phyloP scores from a whole-genome alignment of 2,329 filamentous ascomycete genomes.

The Diplodia intermedia region DNA sequence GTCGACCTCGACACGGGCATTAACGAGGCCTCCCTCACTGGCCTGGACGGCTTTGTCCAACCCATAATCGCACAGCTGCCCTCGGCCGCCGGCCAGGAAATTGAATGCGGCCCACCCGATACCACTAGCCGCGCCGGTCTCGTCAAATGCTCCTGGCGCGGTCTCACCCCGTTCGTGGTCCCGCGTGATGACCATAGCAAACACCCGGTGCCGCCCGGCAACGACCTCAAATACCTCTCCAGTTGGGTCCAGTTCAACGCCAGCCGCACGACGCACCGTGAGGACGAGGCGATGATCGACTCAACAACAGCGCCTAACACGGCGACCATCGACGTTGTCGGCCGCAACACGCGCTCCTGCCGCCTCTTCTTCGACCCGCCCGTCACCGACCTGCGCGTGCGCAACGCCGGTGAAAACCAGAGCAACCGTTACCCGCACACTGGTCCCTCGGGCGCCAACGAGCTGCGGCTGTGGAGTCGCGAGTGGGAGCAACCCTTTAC shows the following conservation, averaged over 20 bases:
- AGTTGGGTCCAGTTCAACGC: slow-evolving; percentile 72
- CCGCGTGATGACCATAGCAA: slow-evolving; percentile 38
- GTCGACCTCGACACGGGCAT: slow-evolving; percentile 75
- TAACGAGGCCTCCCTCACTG: slow-evolving; percentile 66
- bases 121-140: slow-evolving; percentile 59
- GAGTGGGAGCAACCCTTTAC: slow-evolving; percentile 79
- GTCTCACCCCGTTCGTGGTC: slow-evolving; percentile 70
- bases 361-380: slow-evolving; percentile 72
- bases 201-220: slow-evolving; percentile 48
- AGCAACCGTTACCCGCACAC: slow-evolving; percentile 71
- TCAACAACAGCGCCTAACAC: slow-evolving; percentile 41
- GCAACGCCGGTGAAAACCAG: slow-evolving; percentile 59
- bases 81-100: slow-evolving; percentile 67
- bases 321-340: slow-evolving; percentile 71
- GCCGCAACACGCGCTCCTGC: slow-evolving; percentile 79
- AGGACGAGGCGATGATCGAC: slow-evolving; percentile 3
- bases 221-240: slow-evolving; percentile 50
- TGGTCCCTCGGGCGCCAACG: slow-evolving; percentile 67
- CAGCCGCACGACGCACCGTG: slow-evolving; percentile 42
- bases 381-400: slow-evolving; percentile 69
- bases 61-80: slow-evolving; percentile 73
- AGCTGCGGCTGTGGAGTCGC: slow-evolving; percentile 81
- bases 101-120: slow-evolving; percentile 51
- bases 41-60: slow-evolving; percentile 47
- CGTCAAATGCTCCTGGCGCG: slow-evolving; percentile 73